These are phyloP conservation scores for Trichothecium sympodiale DNA, from an alignment of 2,329 filamentous ascomycete genomes.

Conservation along the genomic window DNA sequence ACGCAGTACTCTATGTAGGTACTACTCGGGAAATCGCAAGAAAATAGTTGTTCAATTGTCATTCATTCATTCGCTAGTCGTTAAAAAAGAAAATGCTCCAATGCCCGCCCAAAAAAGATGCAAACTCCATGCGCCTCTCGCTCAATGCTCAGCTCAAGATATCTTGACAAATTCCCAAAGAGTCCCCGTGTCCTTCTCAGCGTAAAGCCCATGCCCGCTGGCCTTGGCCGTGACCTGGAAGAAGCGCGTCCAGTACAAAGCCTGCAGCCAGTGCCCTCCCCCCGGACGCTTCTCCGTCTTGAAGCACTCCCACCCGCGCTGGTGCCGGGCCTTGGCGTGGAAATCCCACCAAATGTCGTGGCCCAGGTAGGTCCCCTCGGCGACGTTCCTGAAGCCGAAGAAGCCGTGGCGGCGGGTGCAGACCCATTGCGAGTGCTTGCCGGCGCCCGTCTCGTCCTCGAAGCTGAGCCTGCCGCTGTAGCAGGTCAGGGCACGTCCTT, in stretches of 20 bases:
- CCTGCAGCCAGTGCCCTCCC: not conserved
- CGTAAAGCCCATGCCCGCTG: not conserved
- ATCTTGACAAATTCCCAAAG: conserved; percentile 1
- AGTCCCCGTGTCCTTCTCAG: not conserved
- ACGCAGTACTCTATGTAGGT: too few relatives aligned
- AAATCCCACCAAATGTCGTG: conserved; percentile 1
- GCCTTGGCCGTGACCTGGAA: not conserved
- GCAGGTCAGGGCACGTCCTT: not conserved
- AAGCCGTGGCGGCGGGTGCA: not conserved
- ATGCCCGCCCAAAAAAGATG: too few relatives aligned
- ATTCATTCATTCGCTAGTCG: too few relatives aligned
- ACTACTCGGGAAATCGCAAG: too few relatives aligned
- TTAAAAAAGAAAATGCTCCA: too few relatives aligned
- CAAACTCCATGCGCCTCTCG: too few relatives aligned
- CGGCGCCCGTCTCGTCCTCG: not conserved
- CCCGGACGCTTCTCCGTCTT: not conserved
- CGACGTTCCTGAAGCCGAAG: not conserved
- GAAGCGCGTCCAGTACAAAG: not conserved
- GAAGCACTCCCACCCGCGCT: not conserved
- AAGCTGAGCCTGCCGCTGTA: not conserved
- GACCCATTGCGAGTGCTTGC: not conserved
- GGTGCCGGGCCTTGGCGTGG: not conserved
- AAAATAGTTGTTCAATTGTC: too few relatives aligned
- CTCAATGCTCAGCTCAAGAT: not conserved
- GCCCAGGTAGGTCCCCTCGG: not conserved